phyloP scores from a whole-genome alignment of 2,329 filamentous ascomycete species.

The Metarhizium robertsii region DNA sequence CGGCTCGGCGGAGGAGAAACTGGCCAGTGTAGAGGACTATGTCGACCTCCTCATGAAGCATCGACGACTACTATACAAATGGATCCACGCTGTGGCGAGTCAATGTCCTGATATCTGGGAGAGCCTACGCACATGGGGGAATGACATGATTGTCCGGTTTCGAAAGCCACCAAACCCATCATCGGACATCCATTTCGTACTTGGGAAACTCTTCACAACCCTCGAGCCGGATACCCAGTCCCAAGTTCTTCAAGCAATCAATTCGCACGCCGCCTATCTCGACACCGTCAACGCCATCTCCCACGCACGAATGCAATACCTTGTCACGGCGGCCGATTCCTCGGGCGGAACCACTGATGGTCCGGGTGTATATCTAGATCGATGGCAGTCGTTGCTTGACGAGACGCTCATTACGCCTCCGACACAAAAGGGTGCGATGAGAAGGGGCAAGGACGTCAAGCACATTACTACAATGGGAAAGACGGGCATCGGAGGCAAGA shows the following conservation, averaged over 20 bases:
- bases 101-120: constrained; percentile 57
- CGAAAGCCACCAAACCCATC: constrained; percentile 17
- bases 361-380: constrained; percentile 61
- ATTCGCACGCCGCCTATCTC: constrained; percentile 54
- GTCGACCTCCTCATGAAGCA: constrained; percentile 58
- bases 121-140: constrained; percentile 52
- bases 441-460: constrained; percentile 44
- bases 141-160: constrained; percentile 49
- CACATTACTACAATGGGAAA: constrained; percentile 33
- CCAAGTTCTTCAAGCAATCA: constrained; percentile 40
- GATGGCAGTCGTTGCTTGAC: constrained; percentile 65
- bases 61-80: constrained; percentile 54
- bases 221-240: constrained; percentile 38
- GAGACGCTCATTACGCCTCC: constrained; percentile 59
- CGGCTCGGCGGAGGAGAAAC: constrained; percentile 7
- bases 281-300: constrained; percentile 44
- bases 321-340: constrained; percentile 35
- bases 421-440: constrained; percentile 38
- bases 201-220: constrained; percentile 32
- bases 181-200: constrained; percentile 23
- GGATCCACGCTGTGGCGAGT: constrained; percentile 59
- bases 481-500: constrained; percentile 22
- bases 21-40: constrained; percentile 62
- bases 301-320: constrained; percentile 40
- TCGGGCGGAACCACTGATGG: constrained; percentile 37